Evolutionary conservation across 2,329 filamentous ascomycete species (phyloP).

Genomic region (Geoglossum cookeanum): DNA sequence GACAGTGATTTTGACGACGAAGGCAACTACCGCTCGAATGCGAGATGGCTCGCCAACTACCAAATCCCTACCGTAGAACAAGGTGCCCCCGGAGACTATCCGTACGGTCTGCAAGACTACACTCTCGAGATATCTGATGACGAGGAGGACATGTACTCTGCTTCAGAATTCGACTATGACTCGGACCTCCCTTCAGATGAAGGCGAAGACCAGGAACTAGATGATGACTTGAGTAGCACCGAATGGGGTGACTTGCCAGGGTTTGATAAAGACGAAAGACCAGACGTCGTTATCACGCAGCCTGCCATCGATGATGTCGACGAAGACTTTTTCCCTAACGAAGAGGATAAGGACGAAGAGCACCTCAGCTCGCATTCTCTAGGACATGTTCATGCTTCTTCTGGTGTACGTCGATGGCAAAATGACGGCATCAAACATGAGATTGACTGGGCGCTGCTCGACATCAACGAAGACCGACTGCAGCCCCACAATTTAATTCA

Average conservation of each 20-base stretch:
- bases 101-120: conserved; percentile 9
- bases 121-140: conserved; percentile 34
- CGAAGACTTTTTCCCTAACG: conserved; percentile 62
- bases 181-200: conserved; percentile 8
- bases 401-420: conserved; percentile 61
- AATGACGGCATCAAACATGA: conserved; percentile 63
- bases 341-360: conserved; percentile 58
- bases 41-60: conserved; percentile 16
- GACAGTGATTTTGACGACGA: conserved; percentile 21
- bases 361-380: conserved; percentile 65
- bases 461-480: conserved; percentile 51
- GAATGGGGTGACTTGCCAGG: conserved; percentile 62
- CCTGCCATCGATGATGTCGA: conserved; percentile 77
- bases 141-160: conserved; percentile 24
- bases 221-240: conserved; percentile 34
- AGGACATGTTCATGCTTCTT: conserved; percentile 75
- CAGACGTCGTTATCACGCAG: conserved; percentile 70
- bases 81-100: conserved; percentile 19
- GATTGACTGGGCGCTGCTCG: conserved; percentile 87
- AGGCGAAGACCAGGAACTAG: conserved; percentile 14
- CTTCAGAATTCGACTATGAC: conserved; percentile 8
- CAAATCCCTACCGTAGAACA: conserved; percentile 14
- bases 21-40: conserved; percentile 10
- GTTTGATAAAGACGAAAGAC: conserved; percentile 53
- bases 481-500: conserved; percentile 56